Base-by-base conservation (phyloP, 257 asterid species). In the Solanum tarapatanum region DNA sequence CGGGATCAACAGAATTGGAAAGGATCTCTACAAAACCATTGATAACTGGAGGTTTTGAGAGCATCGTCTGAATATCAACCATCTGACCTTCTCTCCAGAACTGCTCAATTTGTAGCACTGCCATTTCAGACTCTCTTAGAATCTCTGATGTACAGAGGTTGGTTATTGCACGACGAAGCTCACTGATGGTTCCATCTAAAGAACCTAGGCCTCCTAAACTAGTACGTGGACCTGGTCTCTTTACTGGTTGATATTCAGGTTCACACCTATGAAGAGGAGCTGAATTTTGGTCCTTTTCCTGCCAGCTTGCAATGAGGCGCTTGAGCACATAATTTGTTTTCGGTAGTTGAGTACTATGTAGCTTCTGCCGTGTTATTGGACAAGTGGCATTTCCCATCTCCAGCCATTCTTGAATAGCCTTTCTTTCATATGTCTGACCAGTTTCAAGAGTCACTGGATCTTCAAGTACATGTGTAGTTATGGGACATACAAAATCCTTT, bases 381-480 rank as follows among this genome's bases (percentile, higher is more conserved):
- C 98, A 96, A 3, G 92, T 94, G 12, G 92, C 88, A 36, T 94
- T 96, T 14, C 98, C 98, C 68, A 94, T 88, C 10, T 93, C 96
- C 24, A 94, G 75, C 98, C 98, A 94, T 91, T 96, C 98, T 90
- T 94, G 96, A 51, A 94, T 96, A 3, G 98, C 98, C 87, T 11
- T 87, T 43, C 98, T 82, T 69, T 96, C 98, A 28, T 94, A 96
- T 4, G 98, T 96, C 87, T 96, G 98, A 1, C 98, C 98, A 1
- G 98, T 94, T 88, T 96, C 98, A 6, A 94, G 96, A 30, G 98
- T 96, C 35, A 96, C 98, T 1, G 98, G 98, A 84, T 96, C 98
- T 12, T 91, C 88, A 87, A 96, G 94, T 51, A 96, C 41, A 76
- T 95, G 94, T 30, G 94, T 92, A 0, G 98, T 96, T 84, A 96